Base-by-base conservation (phyloP, 441 rosid genomes). In the Arabidopsis hybrid region DNA sequence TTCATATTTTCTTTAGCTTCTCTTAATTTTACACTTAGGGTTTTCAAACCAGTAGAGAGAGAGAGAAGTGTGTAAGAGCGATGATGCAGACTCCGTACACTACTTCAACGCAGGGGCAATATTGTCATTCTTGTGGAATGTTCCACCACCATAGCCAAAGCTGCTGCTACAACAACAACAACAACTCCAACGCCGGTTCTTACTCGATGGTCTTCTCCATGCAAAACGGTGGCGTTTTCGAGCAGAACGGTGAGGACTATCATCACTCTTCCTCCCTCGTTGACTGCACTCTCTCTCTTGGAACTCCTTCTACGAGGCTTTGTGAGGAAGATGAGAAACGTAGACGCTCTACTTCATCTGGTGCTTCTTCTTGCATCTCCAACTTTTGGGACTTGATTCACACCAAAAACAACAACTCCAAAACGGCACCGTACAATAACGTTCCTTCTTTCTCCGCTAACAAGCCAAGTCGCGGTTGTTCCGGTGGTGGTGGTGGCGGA, bases 201-300 rank as follows among this genome's bases (percentile, higher is more conserved):
- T 80, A 79, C 80, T 84, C 96, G 31, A 85, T 85, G 92, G 50
- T 85, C 59, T 87, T 84, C 72, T 80, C 93, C 83, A 85, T 85
- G 7, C 79, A 80, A 83, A 63, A 82, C 79, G 77, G 76, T 65
- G 65, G 79, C 76, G 80, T 70, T 34, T 78, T 78, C n/a, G 81
- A 67, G 56, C 85, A 79, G 12, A 79, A 58, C 66, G 81, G 80
- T 43, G 84, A 84, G 43, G 77, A 85, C 32, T 81, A 71, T 51
- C 16, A 79, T 56, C 14, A 62, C 67, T 52, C 80, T 17, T 45
- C 86, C 12, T 78, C 82, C 13, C 77, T 87, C 68, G 92, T 16
- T 60, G 97, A 95, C 74, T 95, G 99, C 72, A 95, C 97, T 9
- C 97, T 95, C 57, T 95, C 99, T 8, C 83, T 95, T 6, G 97